Base-by-base conservation (phyloP, 371 early-diverging fungal genomes). In the Zychaea mexicana region DNA sequence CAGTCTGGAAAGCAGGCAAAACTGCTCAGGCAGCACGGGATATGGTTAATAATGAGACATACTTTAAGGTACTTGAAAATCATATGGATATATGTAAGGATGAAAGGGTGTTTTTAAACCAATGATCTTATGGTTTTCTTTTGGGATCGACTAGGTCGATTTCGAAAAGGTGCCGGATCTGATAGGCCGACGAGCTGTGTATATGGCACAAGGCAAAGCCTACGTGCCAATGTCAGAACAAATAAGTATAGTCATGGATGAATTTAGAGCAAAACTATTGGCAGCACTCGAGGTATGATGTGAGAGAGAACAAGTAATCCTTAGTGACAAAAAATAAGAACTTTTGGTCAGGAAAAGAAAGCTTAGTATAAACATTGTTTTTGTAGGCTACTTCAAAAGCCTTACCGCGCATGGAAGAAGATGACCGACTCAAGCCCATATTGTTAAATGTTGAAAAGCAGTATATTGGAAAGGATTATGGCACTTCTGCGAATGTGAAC, bases 331-430 rank as follows among this genome's bases (percentile, higher is more conserved):
- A n/a, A n/a, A n/a, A n/a, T n/a, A n/a, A n/a, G n/a, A n/a, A n/a
- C n/a, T n/a, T n/a, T n/a, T n/a, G n/a, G n/a, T n/a, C n/a, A 39
- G 38, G n/a, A n/a, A 42, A 39, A 42, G 7, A 15, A 12, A 42
- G 42, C 22, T 15, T 47, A 21, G 32, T 21, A 24, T 60, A 21
- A 57, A 8, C 57, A 21, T 17, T 53, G 24, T 12, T 19, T 26
- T 36, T 33, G 54, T 67, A 85, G 86, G 74, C 78, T 22, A 89
- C 92, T 3, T 86, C 90, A 28, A 85, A 87, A 64, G 85, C 90
- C 8, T 71, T 98, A 62, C 95, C 96, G 46, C 81, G 90, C 45
- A 84, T 98, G 88, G 97, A 96, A 63, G 96, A 97, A 73, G 97
- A 97, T 68, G 95, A 96, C 66, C 89, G 98, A 24, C 73, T 98